phyloP scores from a whole-genome alignment of 1,284 basidiomycete species.

The Agaricales sp. region DNA sequence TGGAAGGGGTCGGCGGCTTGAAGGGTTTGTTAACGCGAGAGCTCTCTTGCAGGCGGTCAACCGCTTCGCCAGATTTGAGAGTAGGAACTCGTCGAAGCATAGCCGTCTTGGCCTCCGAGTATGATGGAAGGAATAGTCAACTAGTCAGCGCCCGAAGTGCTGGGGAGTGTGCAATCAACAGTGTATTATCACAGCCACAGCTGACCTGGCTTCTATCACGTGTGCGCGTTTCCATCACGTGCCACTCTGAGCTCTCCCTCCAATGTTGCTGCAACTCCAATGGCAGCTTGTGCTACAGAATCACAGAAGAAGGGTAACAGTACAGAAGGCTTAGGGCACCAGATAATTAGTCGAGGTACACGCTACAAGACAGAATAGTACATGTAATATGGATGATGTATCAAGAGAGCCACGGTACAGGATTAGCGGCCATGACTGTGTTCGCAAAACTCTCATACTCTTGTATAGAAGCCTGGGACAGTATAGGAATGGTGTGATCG shows the following conservation, averaged over 20 bases:
- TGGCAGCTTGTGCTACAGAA: no score
- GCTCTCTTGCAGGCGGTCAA: slow-evolving; percentile 63
- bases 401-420: slow-evolving; percentile 11
- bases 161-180: not conserved
- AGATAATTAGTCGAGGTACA: no score
- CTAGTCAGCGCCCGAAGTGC: no score
- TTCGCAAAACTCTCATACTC: slow-evolving; percentile 32
- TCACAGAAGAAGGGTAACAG: no score
- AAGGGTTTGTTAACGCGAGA: slow-evolving; percentile 68
- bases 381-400: not conserved
- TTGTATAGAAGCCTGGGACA: slow-evolving; percentile 29
- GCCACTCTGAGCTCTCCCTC: no score
- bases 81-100: slow-evolving; percentile 67
- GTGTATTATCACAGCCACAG: not conserved
- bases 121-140: no score
- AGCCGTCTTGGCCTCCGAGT: no score
- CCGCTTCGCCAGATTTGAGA: slow-evolving; percentile 52
- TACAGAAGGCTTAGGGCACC: no score
- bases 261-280: not conserved
- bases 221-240: not conserved
- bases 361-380: no score
- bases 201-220: not conserved
- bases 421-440: slow-evolving; percentile 19
- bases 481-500: slow-evolving; percentile 15
- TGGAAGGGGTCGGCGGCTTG: slow-evolving; percentile 55